phyloP scores from a whole-genome alignment of 2,329 filamentous ascomycete genomes.

The Aspergillus transmontanensis region DNA sequence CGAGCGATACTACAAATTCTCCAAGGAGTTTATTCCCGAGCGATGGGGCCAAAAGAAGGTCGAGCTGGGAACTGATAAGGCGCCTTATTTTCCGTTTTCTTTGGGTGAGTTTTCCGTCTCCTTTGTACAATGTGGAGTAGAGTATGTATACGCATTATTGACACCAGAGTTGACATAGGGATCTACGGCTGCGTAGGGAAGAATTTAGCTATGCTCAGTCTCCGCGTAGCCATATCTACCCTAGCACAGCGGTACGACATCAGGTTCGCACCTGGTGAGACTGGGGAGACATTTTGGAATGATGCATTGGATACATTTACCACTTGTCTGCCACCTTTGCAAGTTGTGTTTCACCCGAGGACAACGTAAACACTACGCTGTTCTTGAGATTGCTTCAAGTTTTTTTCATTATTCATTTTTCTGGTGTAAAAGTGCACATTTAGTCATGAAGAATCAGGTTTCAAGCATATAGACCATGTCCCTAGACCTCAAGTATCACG shows the following conservation, averaged over 20 bases:
- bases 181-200: constrained; percentile 34
- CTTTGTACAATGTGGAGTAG: too few relatives aligned
- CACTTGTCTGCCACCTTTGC: constrained; percentile 31
- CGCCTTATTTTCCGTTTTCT: constrained; percentile 32
- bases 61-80: constrained; percentile 22
- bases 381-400: too few relatives aligned
- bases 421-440: too few relatives aligned
- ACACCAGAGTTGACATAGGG: constrained; percentile 20
- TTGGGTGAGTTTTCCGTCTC: constrained; percentile 7
- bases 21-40: constrained; percentile 34
- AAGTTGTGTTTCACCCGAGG: constrained; percentile 4
- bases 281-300: constrained; percentile 20
- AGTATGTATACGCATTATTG: not conserved
- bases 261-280: constrained; percentile 22
- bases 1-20: constrained; percentile 22
- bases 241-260: constrained; percentile 25
- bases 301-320: constrained; percentile 25
- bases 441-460: too few relatives aligned
- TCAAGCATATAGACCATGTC: too few relatives aligned
- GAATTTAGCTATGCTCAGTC: constrained; percentile 34
- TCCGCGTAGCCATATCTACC: constrained; percentile 28
- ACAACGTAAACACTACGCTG: too few relatives aligned
- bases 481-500: too few relatives aligned
- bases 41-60: constrained; percentile 29
- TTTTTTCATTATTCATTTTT: too few relatives aligned